Evolutionary conservation across 768 basidiomycete species (phyloP).

Genomic region (Austroboletus eburneus): DNA sequence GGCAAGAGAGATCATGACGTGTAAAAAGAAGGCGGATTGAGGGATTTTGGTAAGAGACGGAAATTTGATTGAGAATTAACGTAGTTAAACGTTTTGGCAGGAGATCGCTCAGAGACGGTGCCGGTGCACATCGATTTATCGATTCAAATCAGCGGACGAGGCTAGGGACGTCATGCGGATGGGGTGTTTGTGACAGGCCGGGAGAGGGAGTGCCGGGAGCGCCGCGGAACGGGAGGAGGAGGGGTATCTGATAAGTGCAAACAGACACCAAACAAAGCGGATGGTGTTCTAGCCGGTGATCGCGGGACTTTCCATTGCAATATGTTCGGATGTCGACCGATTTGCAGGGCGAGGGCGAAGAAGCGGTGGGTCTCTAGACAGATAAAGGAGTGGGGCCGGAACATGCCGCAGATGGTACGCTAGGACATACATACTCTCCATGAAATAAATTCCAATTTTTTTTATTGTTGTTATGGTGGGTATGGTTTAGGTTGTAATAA

Average conservation of each 20-base stretch:
- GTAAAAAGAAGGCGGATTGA: slow-evolving; percentile 3
- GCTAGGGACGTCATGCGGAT: neutral
- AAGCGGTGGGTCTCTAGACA: slow-evolving; percentile 15
- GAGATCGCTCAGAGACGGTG: slow-evolving; percentile 17
- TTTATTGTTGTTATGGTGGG: slow-evolving; percentile 1
- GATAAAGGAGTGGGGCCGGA: slow-evolving; percentile 7
- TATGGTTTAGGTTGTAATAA: slow-evolving; percentile 47
- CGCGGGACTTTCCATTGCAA: slow-evolving; percentile 18
- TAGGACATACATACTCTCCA: neutral
- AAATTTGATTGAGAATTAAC: slow-evolving; percentile 29
- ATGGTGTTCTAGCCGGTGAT: slow-evolving; percentile 12
- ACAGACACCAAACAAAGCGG: neutral
- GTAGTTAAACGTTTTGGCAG: slow-evolving; percentile 30
- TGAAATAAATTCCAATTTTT: slow-evolving; percentile 1
- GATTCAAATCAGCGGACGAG: neutral
- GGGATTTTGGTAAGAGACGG: slow-evolving; percentile 12
- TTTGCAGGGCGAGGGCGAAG: slow-evolving; percentile 15
- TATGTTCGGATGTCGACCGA: slow-evolving; percentile 16
- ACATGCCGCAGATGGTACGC: slow-evolving; percentile 2
- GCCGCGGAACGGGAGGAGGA: neutral
- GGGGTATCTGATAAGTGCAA: slow-evolving; percentile 14
- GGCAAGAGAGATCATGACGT: slow-evolving; percentile 18
- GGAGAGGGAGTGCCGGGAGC: neutral
- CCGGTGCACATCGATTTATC: slow-evolving; percentile 6
- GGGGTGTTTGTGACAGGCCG: neutral